Percentiles rank a stretch among this genome's conserved stretches.
These are phyloP conservation scores for Stachybotrys elegans DNA, from an alignment of 2,329 filamentous ascomycete species.

Conservation along the genomic window DNA sequence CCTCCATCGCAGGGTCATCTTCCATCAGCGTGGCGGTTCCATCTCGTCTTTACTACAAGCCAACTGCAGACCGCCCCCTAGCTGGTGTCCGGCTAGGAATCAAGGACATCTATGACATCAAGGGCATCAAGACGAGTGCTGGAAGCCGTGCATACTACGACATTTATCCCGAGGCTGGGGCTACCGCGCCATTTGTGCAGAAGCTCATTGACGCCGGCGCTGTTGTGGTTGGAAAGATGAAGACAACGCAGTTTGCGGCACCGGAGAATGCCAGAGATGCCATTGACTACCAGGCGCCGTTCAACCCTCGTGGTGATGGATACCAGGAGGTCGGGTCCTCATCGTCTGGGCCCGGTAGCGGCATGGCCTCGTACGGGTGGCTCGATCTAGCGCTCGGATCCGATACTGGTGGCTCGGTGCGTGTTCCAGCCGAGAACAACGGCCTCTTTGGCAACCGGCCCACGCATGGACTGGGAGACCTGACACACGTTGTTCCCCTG, in stretches of 20 bases:
- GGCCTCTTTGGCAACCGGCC: constrained; percentile 42
- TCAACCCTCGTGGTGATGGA: constrained; percentile 41
- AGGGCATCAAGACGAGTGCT: constrained; percentile 46
- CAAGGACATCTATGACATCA: constrained; percentile 58
- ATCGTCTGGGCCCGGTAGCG: constrained; percentile 33
- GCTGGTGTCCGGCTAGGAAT: constrained; percentile 56
- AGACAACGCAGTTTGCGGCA: constrained; percentile 40
- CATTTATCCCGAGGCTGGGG: constrained; percentile 43
- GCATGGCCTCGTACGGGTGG: constrained; percentile 37
- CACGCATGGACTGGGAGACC: constrained; percentile 23
- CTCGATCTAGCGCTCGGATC: constrained; percentile 38
- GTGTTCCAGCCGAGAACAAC: constrained; percentile 36
- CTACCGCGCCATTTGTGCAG: constrained; percentile 48
- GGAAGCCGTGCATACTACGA: constrained; percentile 56
- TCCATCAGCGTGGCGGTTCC: constrained; percentile 42
- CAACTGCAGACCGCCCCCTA: constrained; percentile 47
- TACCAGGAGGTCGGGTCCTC: constrained; percentile 43
- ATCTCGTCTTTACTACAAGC: constrained; percentile 53
- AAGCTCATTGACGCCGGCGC: constrained; percentile 56
- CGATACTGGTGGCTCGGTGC: constrained; percentile 41
- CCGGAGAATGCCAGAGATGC: constrained; percentile 40
- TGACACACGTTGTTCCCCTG: constrained; percentile 37
- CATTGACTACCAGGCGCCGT: constrained; percentile 35
- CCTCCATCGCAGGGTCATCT: constrained; percentile 18
- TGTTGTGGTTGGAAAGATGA: constrained; percentile 41